A percentile compares a stretch with the other conserved stretches of the same genome.
Evolutionary conservation across 202 grass and related monocot species (phyloP).

Genomic region (Saccharum hybrid): DNA sequence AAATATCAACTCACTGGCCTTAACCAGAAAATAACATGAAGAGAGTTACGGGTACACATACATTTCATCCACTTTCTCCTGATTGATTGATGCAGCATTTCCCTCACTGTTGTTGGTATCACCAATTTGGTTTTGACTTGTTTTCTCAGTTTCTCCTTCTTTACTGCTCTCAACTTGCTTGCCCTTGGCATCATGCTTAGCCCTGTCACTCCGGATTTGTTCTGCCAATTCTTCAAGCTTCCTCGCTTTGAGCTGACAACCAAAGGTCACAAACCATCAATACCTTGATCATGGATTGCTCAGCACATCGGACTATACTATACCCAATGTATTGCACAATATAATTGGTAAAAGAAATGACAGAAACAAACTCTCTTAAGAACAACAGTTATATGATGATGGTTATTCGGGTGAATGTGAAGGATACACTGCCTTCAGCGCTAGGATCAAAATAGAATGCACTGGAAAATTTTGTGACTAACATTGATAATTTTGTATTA

Average conservation of each 20-base stretch:
- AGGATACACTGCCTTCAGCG: neutral
- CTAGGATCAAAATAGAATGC: neutral
- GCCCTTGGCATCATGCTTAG: conserved; percentile 67
- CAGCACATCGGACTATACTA: neutral
- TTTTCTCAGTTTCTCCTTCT: conserved; percentile 30
- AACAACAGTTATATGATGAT: conserved; percentile 19
- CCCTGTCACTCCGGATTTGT: conserved; percentile 63
- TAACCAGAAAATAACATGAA: conserved; percentile 17
- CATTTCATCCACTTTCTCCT: conserved; percentile 86
- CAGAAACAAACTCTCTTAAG: neutral
- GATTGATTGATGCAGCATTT: conserved; percentile 42
- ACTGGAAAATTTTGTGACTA: neutral
- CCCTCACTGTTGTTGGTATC: conserved; percentile 36
- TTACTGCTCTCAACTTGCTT: conserved; percentile 54
- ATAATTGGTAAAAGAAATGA: neutral
- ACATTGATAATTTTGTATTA: conserved; percentile 6
- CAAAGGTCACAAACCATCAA: conserved; percentile 28
- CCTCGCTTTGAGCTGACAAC: conserved; percentile 80
- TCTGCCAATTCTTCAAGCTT: conserved; percentile 90
- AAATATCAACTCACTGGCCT: conserved; percentile 51
- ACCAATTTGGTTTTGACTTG: conserved; percentile 38
- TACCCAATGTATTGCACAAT: neutral
- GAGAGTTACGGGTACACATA: conserved; percentile 44
- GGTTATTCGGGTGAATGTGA: conserved; percentile 19
- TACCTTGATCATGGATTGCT: conserved; percentile 6